A percentile compares a stretch with the other conserved stretches of the same genome.
Conservation (phyloP, 2,329 filamentous ascomycete species). For the Endoconidiophora polonica region DNA sequence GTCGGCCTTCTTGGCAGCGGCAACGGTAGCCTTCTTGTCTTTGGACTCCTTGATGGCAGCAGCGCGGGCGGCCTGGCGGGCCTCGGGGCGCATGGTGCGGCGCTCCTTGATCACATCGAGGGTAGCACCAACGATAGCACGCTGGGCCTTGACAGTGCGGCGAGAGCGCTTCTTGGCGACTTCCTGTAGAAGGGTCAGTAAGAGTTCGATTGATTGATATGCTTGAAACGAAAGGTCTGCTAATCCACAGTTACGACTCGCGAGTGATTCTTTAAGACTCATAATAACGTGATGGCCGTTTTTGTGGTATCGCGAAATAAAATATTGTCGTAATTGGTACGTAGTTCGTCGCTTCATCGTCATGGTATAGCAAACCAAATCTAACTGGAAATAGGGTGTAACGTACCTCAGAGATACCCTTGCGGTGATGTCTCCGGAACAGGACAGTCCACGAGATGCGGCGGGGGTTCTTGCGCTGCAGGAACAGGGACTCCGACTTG, state of each 20-base stretch:
- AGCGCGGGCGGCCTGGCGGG: conserved; percentile 75
- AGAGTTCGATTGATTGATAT: neutral
- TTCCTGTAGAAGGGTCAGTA: conserved; percentile 53
- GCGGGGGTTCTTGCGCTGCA: conserved; percentile 99
- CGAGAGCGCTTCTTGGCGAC: conserved; percentile 99
- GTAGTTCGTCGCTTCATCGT: too few relatives aligned
- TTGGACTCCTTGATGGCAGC: conserved; percentile 93
- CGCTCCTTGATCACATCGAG: conserved; percentile 99
- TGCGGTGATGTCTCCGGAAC: conserved; percentile 97
- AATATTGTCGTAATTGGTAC: too few relatives aligned
- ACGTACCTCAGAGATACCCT: conserved; percentile 99
- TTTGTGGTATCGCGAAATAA: too few relatives aligned
- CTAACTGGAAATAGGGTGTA: neutral
- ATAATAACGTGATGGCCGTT: neutral
- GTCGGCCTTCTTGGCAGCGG: conserved; percentile 93
- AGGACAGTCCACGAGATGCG: conserved; percentile 98
- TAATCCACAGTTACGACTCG: too few relatives aligned
- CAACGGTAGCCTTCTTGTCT: conserved; percentile 85
- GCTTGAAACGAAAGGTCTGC: neutral
- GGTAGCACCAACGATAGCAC: conserved; percentile 96
- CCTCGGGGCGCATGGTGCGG: conserved; percentile 85
- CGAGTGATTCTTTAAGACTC: neutral
- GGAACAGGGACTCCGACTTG: conserved; percentile 99
- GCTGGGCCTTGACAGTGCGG: conserved; percentile 95
- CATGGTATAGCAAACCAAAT: too few relatives aligned